Evolutionary conservation across 129 eudicot species (phyloP).

Genomic region (Sambucus nigra): DNA sequence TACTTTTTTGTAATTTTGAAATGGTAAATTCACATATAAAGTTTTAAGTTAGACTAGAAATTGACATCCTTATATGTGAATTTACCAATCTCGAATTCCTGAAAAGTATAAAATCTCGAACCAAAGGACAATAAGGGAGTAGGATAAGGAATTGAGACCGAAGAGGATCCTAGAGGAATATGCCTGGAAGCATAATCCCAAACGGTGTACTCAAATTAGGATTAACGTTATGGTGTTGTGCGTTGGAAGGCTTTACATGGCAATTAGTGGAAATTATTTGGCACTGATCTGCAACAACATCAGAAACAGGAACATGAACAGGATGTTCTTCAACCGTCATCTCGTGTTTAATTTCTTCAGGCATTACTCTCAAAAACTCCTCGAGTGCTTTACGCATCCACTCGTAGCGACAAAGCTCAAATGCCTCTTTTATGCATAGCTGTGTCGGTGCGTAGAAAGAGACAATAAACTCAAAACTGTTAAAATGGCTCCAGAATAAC

Average conservation of each 20-base stretch:
- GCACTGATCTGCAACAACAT: constrained; percentile 19
- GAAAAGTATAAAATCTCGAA: no score
- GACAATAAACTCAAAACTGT: background rate
- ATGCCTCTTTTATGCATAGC: constrained; percentile 45
- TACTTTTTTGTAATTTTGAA: no score
- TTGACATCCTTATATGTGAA: no score
- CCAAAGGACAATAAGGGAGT: no score
- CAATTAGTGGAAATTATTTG: constrained; percentile 32
- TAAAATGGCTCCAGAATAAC: background rate
- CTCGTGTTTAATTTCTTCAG: constrained; percentile 16
- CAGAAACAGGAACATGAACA: background rate
- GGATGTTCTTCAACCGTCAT: constrained; percentile 10
- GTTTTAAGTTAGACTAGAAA: no score
- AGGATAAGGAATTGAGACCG: no score
- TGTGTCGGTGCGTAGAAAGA: constrained; percentile 19
- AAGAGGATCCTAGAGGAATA: constrained; percentile 19
- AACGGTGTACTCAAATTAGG: constrained; percentile 27
- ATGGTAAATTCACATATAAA: no score
- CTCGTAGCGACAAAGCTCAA: constrained; percentile 45
- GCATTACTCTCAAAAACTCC: constrained; percentile 25
- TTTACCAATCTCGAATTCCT: no score
- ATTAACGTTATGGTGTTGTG: constrained; percentile 12
- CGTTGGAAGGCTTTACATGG: constrained; percentile 22
- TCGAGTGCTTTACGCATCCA: constrained; percentile 56
- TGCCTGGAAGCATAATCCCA: constrained; percentile 36